These are phyloP conservation scores for Saccharomycopsis hybrid DNA, from an alignment of 1,139 yeast species.

Conservation along the genomic window DNA sequence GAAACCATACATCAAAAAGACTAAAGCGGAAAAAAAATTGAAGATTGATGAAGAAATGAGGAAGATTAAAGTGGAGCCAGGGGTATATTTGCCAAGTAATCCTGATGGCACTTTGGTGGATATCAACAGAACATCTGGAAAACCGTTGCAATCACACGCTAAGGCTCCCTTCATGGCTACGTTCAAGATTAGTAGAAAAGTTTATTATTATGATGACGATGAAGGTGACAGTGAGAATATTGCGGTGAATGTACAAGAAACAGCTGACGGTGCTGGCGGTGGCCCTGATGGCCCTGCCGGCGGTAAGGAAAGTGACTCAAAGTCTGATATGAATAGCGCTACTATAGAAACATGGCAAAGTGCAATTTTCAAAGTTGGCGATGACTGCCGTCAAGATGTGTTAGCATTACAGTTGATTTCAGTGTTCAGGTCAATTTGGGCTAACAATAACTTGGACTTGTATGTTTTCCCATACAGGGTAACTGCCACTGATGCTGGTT, in stretches of 20 bases:
- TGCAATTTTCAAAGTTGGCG: constrained; percentile 98
- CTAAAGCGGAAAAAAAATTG: constrained; percentile 93
- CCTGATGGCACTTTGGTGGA: constrained; percentile 94
- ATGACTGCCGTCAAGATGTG: constrained; percentile 97
- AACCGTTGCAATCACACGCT: constrained; percentile 95
- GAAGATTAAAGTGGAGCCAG: constrained; percentile 66
- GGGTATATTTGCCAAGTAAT: constrained; percentile 90
- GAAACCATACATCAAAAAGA: constrained; percentile 86
- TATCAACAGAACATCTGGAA: constrained; percentile 86
- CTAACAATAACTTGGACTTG: constrained; percentile 77
- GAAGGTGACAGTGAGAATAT: constrained; percentile 20
- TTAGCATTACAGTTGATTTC: constrained; percentile 89
- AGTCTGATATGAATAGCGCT: too few species aligned
- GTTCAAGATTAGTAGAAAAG: constrained; percentile 68
- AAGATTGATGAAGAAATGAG: constrained; percentile 97
- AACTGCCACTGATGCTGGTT: constrained; percentile 98
- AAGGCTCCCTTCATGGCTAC: constrained; percentile 98
- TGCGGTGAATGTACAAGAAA: constrained; percentile 8
- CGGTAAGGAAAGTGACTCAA: constrained; percentile 3
- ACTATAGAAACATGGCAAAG: constrained; percentile 70
- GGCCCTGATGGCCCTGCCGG: neutral
- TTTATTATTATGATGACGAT: constrained; percentile 35
- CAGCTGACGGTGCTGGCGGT: too few species aligned
- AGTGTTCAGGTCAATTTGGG: constrained; percentile 87
- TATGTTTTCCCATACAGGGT: constrained; percentile 92